Evolutionary conservation across 495 filamentous ascomycete genomes (phyloP), one percentile per base, ranked within the genome.

Genomic region (Recurvomyces mirabilis): DNA sequence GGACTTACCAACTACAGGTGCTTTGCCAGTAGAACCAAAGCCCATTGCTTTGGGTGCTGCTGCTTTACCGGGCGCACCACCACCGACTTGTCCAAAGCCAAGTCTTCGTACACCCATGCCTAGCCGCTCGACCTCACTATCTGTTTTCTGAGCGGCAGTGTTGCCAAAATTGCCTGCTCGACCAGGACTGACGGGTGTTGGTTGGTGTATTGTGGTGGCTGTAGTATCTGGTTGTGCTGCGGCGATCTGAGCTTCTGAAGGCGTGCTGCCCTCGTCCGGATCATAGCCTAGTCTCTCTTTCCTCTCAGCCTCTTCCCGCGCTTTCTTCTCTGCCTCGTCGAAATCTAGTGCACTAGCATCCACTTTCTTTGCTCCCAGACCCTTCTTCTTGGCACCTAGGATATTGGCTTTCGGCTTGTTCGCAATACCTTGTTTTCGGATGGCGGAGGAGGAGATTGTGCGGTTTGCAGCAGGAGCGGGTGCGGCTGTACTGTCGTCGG

Each of bases 241-340:
- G 47, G 70, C 66, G 6, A 65, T 68, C 54, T 78, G 78, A 20
- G 31, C 33, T 36, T 53, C 53, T 23, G 38, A 40, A 6, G 46
- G 41, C 41, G 71, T 71, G 11, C 72, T 73, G 54, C 82, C 74
- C 63, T 94, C 91, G 21, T 95, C 82, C 5, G 86, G 84, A 53
- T 96, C 86, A 57, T 98, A 98, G n/a, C 91, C 91, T n/a, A 98
- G 69, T 65, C 91, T 94, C 68, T 82, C 85, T 55, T 94, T 89
- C 49, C 91, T 79, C 63, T 96, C 91, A 1, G 93, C 91, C 63
- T 98, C 91, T 60, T 96, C 91, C 63, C 87, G 93, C 24, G 91
- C 91, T 65, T 93, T 94, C 55, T 82, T 83, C 69, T 98, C 91
- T 0, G 88, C 91, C 60, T 87, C 91, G 39, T 98, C 93, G 53